These are phyloP conservation scores for Macrocybe sp. DNA, from an alignment of 1,284 basidiomycete species.

Conservation along the genomic window DNA sequence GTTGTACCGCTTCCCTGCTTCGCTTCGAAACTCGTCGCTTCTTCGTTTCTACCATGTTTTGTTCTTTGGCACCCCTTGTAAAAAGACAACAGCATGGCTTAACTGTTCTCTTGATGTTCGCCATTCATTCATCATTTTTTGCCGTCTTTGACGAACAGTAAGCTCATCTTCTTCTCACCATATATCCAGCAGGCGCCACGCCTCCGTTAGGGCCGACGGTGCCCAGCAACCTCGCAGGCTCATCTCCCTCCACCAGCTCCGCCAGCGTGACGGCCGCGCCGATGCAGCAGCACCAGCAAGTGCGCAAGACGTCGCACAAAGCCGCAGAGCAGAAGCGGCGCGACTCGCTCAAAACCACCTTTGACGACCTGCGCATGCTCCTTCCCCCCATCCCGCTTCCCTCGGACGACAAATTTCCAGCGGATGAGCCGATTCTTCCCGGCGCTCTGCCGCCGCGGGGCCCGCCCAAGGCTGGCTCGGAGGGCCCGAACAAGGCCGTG, in stretches of 20 bases:
- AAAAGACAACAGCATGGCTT: no score
- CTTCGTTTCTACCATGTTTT: no score
- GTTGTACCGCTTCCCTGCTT: neutral
- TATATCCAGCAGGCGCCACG: no score
- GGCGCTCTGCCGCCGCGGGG: slow-evolving; percentile 84
- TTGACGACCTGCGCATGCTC: slow-evolving; percentile 87
- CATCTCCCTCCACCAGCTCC: slow-evolving; percentile 9
- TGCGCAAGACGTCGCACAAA: slow-evolving; percentile 92
- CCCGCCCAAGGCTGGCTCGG: slow-evolving; percentile 78
- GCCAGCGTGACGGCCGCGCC: slow-evolving; percentile 15
- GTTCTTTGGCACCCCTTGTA: no score
- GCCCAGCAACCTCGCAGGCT: slow-evolving; percentile 12
- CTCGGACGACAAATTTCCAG: slow-evolving; percentile 53
- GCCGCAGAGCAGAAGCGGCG: slow-evolving; percentile 96
- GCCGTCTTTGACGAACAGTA: neutral
- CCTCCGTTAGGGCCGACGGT: slow-evolving; percentile 8
- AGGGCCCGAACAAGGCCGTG: slow-evolving; percentile 92
- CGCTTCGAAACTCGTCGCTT: slow-evolving; percentile 6
- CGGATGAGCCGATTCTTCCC: slow-evolving; percentile 64
- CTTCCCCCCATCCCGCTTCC: slow-evolving; percentile 87
- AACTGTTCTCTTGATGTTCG: no score
- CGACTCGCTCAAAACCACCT: slow-evolving; percentile 93
- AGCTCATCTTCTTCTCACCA: no score
- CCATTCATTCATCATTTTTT: no score
- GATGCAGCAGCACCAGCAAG: slow-evolving; percentile 24